phyloP scores from a whole-genome alignment of 2,329 filamentous ascomycete species.

The Fusarium sterilihyphosum region DNA sequence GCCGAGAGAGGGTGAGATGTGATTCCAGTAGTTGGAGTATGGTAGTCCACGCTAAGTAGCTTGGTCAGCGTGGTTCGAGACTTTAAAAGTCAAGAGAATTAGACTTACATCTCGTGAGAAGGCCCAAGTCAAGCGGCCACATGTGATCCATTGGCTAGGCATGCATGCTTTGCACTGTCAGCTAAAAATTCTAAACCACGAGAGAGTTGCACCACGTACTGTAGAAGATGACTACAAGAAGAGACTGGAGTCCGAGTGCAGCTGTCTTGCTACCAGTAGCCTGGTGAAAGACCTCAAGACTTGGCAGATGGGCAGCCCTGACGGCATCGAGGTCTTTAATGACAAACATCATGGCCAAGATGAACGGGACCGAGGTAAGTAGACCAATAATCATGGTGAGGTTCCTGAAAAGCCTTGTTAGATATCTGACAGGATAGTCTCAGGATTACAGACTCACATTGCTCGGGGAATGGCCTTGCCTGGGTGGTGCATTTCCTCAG shows the following conservation, averaged over 20 bases:
- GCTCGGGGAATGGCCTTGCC: background rate
- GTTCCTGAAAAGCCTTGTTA: background rate
- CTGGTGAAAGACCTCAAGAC: background rate
- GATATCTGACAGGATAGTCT: fast-evolving
- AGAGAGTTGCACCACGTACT: fast-evolving
- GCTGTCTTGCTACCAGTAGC: background rate
- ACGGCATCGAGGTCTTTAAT: background rate
- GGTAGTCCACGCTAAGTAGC: background rate
- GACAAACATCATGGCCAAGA: background rate
- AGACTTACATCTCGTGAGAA: background rate
- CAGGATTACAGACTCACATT: background rate
- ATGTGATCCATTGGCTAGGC: background rate
- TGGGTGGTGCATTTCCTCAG: background rate
- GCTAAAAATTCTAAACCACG: fast-evolving
- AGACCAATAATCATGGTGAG: background rate
- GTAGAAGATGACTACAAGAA: background rate
- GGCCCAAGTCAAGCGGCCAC: background rate
- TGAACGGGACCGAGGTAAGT: fast-evolving
- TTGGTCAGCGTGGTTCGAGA: background rate
- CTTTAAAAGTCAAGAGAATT: too few relatives aligned
- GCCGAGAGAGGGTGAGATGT: background rate
- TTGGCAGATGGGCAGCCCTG: background rate
- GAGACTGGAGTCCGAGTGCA: background rate
- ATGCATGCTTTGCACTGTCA: fast-evolving
- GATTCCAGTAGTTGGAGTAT: background rate